Evolutionary conservation across 352 stramenopile genomes (phyloP).

Genomic region (Phytophthora ohioensis): DNA sequence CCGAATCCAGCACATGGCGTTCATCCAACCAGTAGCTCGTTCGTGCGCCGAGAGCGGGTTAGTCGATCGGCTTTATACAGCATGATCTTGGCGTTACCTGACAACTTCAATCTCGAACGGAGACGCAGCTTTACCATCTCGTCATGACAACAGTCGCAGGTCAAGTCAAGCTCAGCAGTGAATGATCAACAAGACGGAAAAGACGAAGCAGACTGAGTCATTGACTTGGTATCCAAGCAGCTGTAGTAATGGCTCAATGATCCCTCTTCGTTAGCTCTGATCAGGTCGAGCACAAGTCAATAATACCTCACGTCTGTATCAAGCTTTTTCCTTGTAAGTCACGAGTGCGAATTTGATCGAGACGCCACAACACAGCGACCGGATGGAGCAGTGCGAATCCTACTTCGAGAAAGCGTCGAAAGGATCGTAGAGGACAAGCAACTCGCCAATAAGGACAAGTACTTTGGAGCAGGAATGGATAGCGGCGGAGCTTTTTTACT

Average conservation of each 20-base stretch:
- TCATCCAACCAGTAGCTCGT: neutral
- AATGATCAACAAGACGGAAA: constrained; percentile 6
- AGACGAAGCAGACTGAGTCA: constrained; percentile 14
- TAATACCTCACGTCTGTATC: neutral
- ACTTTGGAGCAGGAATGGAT: constrained; percentile 14
- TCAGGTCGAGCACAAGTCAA: neutral
- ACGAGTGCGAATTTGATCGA: constrained; percentile 10
- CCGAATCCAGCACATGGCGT: neutral
- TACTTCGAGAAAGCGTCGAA: constrained; percentile 29
- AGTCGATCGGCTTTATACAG: constrained; percentile 24
- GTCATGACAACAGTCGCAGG: constrained; percentile 28
- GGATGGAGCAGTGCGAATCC: constrained; percentile 20
- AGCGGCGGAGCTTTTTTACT: constrained; percentile 32
- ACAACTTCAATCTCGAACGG: constrained; percentile 17
- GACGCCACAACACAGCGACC: constrained; percentile 24
- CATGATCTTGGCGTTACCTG: neutral
- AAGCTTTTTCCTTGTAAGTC: constrained; percentile 10
- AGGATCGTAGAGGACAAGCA: constrained; percentile 29
- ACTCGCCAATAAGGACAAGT: neutral
- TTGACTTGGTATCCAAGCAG: constrained; percentile 20
- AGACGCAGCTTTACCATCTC: constrained; percentile 26
- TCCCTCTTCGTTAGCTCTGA: constrained; percentile 16
- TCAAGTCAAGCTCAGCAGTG: constrained; percentile 13
- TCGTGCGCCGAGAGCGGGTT: constrained; percentile 14
- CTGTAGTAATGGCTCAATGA: constrained; percentile 29